Evolutionary conservation across 2,329 filamentous ascomycete species (phyloP).

Genomic region (Massarina eburnea): DNA sequence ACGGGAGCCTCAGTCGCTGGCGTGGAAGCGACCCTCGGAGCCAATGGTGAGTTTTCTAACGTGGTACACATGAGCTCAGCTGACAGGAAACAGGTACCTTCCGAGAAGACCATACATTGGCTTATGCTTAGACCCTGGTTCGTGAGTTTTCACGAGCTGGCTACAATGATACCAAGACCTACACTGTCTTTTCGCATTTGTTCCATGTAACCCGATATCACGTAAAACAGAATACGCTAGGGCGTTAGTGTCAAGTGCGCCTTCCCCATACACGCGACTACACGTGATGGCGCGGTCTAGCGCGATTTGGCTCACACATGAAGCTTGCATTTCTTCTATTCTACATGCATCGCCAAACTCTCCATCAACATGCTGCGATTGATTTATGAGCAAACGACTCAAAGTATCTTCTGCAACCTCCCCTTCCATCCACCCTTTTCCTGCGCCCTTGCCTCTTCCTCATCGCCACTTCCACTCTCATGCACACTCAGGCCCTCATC

Average conservation of each 20-base stretch:
- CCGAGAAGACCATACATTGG: constrained; percentile 71
- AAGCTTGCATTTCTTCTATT: too few relatives aligned
- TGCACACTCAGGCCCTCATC: constrained; percentile 31
- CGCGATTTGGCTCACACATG: too few relatives aligned
- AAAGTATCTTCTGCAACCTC: constrained; percentile 30
- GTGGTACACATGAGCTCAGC: not conserved
- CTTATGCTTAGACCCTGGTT: constrained; percentile 44
- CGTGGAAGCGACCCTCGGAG: constrained; percentile 63
- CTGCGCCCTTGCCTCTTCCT: constrained; percentile 9
- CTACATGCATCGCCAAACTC: too few relatives aligned
- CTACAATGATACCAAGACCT: not conserved
- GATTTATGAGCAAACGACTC: too few relatives aligned
- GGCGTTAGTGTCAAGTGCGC: too few relatives aligned
- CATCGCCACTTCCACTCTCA: constrained; percentile 25
- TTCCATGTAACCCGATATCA: too few relatives aligned
- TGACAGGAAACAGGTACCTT: constrained; percentile 57
- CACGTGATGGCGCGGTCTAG: too few relatives aligned
- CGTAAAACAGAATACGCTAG: too few relatives aligned
- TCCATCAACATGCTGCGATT: too few relatives aligned
- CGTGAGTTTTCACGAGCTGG: not conserved
- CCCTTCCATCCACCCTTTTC: constrained; percentile 40
- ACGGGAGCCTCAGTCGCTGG: constrained; percentile 74
- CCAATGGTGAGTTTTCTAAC: constrained; percentile 42
- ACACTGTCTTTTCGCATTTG: too few relatives aligned
- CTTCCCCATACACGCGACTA: too few relatives aligned